Conservation (phyloP, 805 yeast species). For the Wickerhamomyces pijperi region DNA sequence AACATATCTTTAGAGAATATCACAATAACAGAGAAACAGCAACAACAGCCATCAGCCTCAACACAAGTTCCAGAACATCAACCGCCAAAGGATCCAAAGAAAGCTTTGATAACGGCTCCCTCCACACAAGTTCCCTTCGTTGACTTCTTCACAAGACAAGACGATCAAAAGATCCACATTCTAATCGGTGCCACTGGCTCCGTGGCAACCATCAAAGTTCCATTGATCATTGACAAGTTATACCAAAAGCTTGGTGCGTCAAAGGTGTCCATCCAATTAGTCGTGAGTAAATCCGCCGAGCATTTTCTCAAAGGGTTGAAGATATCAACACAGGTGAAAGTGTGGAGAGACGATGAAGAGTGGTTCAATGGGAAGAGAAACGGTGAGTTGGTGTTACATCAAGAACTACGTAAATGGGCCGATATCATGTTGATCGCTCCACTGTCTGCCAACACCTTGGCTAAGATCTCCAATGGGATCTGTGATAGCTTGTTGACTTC, state of each 20-base stretch:
- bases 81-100: constrained; percentile 27
- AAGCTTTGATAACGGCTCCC: constrained; percentile 44
- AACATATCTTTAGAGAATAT: no score
- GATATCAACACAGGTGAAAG: constrained; percentile 63
- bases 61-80: no score
- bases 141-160: constrained; percentile 57
- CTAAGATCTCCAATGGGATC: constrained; percentile 65
- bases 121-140: constrained; percentile 68
- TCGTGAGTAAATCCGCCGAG: constrained; percentile 67
- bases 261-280: constrained; percentile 72
- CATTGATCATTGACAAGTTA: constrained; percentile 76
- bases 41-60: no score
- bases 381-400: constrained; percentile 69
- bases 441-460: constrained; percentile 66
- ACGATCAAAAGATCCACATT: constrained; percentile 80
- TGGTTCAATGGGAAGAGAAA: constrained; percentile 43
- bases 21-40: no score
- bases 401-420: constrained; percentile 78
- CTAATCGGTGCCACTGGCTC: constrained; percentile 91
- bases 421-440: constrained; percentile 72
- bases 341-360: constrained; percentile 80
- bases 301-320: constrained; percentile 56
- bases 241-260: constrained; percentile 67
- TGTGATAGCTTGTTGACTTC: constrained; percentile 69
- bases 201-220: constrained; percentile 92